phyloP scores from a whole-genome alignment of 306 rosid genomes.

The Gastrolobium villosum region DNA sequence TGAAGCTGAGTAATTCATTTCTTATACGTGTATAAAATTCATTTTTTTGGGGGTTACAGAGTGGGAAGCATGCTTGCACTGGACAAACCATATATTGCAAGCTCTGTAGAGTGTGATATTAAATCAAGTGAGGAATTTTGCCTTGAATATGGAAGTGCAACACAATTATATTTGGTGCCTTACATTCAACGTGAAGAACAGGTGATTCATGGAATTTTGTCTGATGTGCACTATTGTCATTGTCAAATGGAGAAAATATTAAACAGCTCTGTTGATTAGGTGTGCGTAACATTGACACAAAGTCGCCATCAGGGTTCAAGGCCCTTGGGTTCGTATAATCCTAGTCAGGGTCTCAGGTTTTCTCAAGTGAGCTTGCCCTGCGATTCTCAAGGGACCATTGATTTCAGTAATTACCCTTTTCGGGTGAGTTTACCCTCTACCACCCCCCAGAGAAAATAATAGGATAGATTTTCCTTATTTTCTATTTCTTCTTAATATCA shows the following conservation, averaged over 20 bases:
- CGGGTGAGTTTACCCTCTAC: constrained; percentile 70
- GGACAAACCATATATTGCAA: constrained; percentile 78
- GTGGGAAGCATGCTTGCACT: constrained; percentile 92
- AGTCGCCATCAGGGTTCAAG: constrained; percentile 74
- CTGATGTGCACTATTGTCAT: constrained; percentile 16
- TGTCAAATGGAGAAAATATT: constrained; percentile 42
- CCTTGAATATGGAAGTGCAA: constrained; percentile 93
- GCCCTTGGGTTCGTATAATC: constrained; percentile 53
- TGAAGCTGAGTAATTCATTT: constrained; percentile 15
- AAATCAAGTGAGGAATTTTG: constrained; percentile 65
- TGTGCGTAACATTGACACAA: constrained; percentile 74
- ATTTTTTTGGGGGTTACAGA: constrained; percentile 54
- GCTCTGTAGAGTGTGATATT: constrained; percentile 57
- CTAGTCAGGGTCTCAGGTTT: constrained; percentile 68
- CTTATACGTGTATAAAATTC: constrained; percentile 20
- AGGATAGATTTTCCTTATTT: constrained; percentile 13
- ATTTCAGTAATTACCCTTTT: constrained; percentile 87
- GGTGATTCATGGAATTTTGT: constrained; percentile 57
- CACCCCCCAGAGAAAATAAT: constrained; percentile 19
- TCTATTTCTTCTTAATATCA: constrained; percentile 18
- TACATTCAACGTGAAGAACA: constrained; percentile 86
- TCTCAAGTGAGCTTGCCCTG: constrained; percentile 95
- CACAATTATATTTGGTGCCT: constrained; percentile 90
- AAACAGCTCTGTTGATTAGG: constrained; percentile 57
- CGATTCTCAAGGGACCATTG: constrained; percentile 86